Evolutionary conservation across 768 basidiomycete species (phyloP), one percentile per base, ranked within the genome.

Genomic region (Collybia mongolica): DNA sequence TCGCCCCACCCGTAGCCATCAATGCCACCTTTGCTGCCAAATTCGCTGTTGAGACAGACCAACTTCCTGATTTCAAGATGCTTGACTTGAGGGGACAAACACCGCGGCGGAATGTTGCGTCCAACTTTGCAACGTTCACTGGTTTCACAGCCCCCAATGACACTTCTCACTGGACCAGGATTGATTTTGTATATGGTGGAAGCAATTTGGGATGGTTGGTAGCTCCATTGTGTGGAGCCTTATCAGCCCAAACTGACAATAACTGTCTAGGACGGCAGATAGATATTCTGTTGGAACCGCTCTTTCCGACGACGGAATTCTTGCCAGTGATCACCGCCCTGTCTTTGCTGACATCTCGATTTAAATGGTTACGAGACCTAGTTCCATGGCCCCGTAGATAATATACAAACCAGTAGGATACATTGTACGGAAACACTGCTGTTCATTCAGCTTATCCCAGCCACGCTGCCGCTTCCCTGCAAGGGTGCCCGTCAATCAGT

Each of bases 301-400:
- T 3, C 60, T 76, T 14, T 67, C 71, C 4, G 80, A 82, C 49
- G 79, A 81, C 47, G 81, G 81, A 1, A 57, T 77, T 15, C 66
- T 80, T 44, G 73, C 72, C 5, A 83, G 81, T 51, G 81, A 83
- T 56, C 81, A 83, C 57, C 73, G 81, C 0, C 81, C 77, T 2
- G 77, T 81, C 7, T 75, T 80, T 53, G 69, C 66, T 9, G 77
- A 80, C 46, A 52, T 78, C 38, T 48, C 36, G 6, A 46, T 60
- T 35, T 60, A 29, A 51, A 29, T 19, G n/a, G n/a, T n/a, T n/a
- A n/a, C n/a, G n/a, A 20, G 9, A 14, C 32, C 32, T 5, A 5
- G 11, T 3, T 5, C 9, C 5, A 11, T 9, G 11, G 11, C 7
- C 4, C 32, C 4, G 3, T n/a, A 24, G 24, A 41, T 1, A 15